Conservation (phyloP, 2,329 filamentous ascomycete genomes). For the Elsinoe arachidis region DNA sequence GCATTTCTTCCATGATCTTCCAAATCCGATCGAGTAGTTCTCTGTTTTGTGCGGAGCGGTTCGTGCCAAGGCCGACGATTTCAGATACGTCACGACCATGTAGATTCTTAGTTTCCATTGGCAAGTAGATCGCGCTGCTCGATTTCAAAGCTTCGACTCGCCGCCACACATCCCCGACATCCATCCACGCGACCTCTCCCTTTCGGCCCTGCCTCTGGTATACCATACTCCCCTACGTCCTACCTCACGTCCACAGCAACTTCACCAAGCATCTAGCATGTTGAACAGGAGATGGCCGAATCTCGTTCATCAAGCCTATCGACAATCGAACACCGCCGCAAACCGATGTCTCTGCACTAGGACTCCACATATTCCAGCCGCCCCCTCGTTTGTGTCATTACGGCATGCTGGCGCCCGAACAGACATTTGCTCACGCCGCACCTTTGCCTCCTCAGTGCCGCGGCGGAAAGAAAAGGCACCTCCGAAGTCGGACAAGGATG, state of each 20-base stretch:
- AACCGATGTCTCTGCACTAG: conserved; percentile 21
- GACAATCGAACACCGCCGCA: conserved; percentile 22
- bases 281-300: conserved; percentile 53
- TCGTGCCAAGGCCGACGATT: conserved; percentile 3
- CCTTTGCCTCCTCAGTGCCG: conserved; percentile 35
- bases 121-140: neutral
- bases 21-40: neutral
- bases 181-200: neutral
- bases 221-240: neutral
- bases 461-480: conserved; percentile 50
- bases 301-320: conserved; percentile 33
- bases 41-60: neutral
- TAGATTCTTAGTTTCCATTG: neutral
- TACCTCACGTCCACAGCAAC: neutral
- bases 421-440: conserved; percentile 22
- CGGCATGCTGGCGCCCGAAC: conserved; percentile 19
- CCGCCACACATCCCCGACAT: neutral
- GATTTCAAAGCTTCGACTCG: conserved; percentile 8
- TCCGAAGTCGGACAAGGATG: conserved; percentile 36
- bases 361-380: conserved; percentile 18
- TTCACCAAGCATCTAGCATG: conserved; percentile 13
- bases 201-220: neutral
- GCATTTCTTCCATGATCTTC: neutral
- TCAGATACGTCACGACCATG: conserved; percentile 13
- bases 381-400: conserved; percentile 9